Conservation (phyloP, 345 rosid species). For the Barbarea vulgaris region DNA sequence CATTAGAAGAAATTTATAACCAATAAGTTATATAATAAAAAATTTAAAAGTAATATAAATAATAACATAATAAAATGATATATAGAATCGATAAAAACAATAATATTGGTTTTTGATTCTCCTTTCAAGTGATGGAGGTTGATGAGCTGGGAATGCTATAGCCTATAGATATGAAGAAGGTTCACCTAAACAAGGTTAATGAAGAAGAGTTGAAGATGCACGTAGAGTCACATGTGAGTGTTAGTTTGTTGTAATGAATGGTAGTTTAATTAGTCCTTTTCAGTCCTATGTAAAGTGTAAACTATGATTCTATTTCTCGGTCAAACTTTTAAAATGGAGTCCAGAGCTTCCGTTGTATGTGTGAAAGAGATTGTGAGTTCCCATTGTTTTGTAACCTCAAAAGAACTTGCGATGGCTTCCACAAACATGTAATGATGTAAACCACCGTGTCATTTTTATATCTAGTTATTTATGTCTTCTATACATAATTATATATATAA, state of each 20-base stretch:
- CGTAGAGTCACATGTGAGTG: neutral
- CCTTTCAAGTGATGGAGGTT: neutral
- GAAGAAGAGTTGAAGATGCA: neutral
- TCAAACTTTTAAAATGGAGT: neutral
- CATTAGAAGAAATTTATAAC: neutral
- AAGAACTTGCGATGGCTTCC: neutral
- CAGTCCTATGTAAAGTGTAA: neutral
- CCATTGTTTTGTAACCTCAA: neutral
- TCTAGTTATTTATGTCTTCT: neutral
- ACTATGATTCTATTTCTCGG: neutral
- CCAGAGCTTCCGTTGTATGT: neutral
- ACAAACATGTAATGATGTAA: neutral
- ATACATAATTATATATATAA: no score
- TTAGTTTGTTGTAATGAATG: neutral
- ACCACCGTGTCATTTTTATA: neutral
- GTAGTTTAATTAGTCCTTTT: neutral
- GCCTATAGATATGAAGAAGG: neutral
- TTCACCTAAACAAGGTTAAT: constrained; percentile 1
- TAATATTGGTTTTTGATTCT: neutral
- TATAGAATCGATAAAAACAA: neutral
- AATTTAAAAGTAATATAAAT: neutral
- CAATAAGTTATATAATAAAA: neutral
- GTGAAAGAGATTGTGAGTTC: constrained; percentile 7
- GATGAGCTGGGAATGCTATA: neutral
- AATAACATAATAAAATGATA: neutral